Evolutionary conservation across 805 yeast species (phyloP).

Genomic region (Myxozyma nipponensis): DNA sequence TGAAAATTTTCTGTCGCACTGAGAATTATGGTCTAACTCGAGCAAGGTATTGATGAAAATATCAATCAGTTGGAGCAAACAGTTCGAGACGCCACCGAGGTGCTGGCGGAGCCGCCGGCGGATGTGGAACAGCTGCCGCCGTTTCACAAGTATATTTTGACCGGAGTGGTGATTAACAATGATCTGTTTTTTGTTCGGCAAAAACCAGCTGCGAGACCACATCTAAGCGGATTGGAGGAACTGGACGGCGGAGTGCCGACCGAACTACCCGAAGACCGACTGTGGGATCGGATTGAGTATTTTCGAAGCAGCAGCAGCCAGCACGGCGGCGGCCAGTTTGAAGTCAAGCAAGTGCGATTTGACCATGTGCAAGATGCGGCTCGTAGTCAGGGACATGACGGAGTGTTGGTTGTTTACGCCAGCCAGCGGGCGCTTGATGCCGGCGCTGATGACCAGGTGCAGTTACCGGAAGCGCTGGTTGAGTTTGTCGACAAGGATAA

Average conservation of each 20-base stretch:
- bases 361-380: slow-evolving; percentile 18
- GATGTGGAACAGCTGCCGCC: slow-evolving; percentile 4
- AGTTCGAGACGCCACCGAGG: slow-evolving; percentile 6
- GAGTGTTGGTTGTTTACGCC: slow-evolving; percentile 24
- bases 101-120: slow-evolving; percentile 13
- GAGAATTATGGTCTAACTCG: background rate
- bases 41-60: slow-evolving; percentile 11
- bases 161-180: slow-evolving; percentile 22
- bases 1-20: background rate
- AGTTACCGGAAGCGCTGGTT: background rate
- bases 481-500: slow-evolving; percentile 11
- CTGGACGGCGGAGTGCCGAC: background rate
- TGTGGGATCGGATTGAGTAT: slow-evolving; percentile 10
- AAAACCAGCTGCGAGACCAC: background rate
- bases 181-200: slow-evolving; percentile 4
- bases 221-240: background rate
- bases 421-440: slow-evolving; percentile 9
- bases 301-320: background rate
- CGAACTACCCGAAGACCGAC: background rate
- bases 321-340: slow-evolving; percentile 1
- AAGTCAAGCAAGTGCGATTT: slow-evolving; percentile 1
- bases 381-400: slow-evolving; percentile 17
- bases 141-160: slow-evolving; percentile 24
- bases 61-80: slow-evolving; percentile 6
- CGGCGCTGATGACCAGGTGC: background rate